Evolutionary conservation across 116 monocot genomes (phyloP).

Genomic region (Dioscorea cayenensis): DNA sequence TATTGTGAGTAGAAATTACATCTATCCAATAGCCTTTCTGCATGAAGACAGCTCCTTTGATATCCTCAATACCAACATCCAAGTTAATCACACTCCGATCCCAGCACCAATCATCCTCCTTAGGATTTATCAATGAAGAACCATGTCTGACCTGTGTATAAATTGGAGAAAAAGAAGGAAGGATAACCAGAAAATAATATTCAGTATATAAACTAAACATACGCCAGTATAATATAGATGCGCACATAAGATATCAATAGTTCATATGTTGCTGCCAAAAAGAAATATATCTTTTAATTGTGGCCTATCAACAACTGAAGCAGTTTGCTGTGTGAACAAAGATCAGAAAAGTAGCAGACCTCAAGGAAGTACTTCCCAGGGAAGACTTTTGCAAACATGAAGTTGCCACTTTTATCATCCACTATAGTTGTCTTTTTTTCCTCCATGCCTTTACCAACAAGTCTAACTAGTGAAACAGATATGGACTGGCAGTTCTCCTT

Average conservation of each 20-base stretch:
- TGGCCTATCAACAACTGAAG: no score
- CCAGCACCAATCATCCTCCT: slow-evolving; percentile 90
- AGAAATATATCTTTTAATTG: not conserved
- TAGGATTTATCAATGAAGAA: slow-evolving; percentile 9
- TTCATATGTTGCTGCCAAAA: no score
- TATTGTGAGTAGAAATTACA: slow-evolving; percentile 80
- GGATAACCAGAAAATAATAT: not conserved
- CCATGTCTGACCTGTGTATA: slow-evolving; percentile 58
- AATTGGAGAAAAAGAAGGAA: not conserved
- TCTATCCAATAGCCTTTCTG: slow-evolving; percentile 87
- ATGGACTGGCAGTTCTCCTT: slow-evolving; percentile 68
- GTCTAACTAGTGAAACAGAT: slow-evolving; percentile 50
- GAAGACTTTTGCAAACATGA: slow-evolving; percentile 67
- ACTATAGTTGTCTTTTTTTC: slow-evolving; percentile 52
- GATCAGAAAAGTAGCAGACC: slow-evolving; percentile 30
- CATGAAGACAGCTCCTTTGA: slow-evolving; percentile 64
- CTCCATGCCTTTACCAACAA: slow-evolving; percentile 21
- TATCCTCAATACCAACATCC: slow-evolving; percentile 72
- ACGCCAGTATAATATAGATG: not conserved
- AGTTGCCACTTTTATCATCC: slow-evolving; percentile 48
- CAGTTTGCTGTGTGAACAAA: not conserved
- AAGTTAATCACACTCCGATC: slow-evolving; percentile 50
- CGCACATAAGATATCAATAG: no score
- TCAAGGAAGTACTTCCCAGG: slow-evolving; percentile 89
- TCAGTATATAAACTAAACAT: not conserved